Base-by-base conservation (phyloP, 257 asterid species). In the Leptodermis oblonga region DNA sequence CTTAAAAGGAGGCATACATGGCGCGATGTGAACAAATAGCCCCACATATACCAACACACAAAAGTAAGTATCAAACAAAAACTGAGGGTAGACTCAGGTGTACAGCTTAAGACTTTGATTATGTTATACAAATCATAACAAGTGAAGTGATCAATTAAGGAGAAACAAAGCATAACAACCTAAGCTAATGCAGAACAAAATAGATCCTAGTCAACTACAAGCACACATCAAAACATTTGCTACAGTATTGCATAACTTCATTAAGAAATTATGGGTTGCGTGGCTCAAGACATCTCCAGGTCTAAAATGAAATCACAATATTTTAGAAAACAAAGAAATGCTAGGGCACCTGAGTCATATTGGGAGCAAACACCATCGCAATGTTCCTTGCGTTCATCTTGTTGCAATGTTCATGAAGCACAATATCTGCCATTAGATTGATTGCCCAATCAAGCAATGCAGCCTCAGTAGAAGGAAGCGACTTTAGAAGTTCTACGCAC, bases 331-430 rank as follows among this genome's bases (percentile, higher is more conserved):
- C 30, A 22, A 67, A 36, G 65, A 67, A 59, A 56, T 39, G 43
- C 22, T 22, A 15, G 51, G 33, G 69, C 42, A 90, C 95, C 95
- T 88, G 84, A 74, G 96, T 88, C 97, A 91, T 91, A 80, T 88
- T 91, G 54, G 97, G 97, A 36, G 97, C 97, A 78, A 91, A 88
- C 7, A 91, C 96, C 97, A 90, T 86, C 8, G 97, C 96, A 25
- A 91, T 85, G 87, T 88, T 91, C 72, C 97, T 77, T 3, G 91
- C 83, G 45, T 88, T 91, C 97, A 91, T 88, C 86, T 88, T 91
- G 86, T 88, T 91, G 51, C 70, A 77, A 26, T 80, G 79, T 46
- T 87, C 86, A 6, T 87, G 76, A 42, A 81, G 78, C 75, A 82
- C 95, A 43, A 88, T 88, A 68, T 88, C 97, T 52, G 87, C 84